These are phyloP conservation scores for Mycena polygramma DNA, from an alignment of 768 basidiomycete genomes.

Conservation along the genomic window DNA sequence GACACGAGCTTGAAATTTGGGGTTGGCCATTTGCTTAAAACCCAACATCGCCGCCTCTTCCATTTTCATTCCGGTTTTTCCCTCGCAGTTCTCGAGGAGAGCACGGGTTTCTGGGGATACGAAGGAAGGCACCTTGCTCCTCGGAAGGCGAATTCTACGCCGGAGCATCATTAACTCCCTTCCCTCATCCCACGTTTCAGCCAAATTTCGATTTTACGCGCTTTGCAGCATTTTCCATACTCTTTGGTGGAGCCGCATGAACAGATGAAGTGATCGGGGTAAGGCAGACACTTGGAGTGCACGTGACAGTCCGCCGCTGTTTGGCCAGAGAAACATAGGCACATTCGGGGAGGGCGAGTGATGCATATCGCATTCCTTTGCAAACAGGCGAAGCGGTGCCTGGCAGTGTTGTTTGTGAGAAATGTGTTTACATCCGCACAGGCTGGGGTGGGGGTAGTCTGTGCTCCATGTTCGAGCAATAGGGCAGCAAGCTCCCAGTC, in stretches of 20 bases:
- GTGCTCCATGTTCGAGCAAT: slow-evolving; percentile 38
- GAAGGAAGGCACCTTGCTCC: not conserved
- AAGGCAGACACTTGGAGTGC: slow-evolving; percentile 24
- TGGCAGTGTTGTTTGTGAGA: slow-evolving; percentile 6
- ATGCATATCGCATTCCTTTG: not conserved
- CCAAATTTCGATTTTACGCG: slow-evolving; percentile 18
- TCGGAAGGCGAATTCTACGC: not conserved
- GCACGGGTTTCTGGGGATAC: slow-evolving; percentile 3
- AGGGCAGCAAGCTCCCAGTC: slow-evolving; percentile 39
- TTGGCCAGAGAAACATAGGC: slow-evolving; percentile 45
- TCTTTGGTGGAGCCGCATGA: slow-evolving; percentile 34
- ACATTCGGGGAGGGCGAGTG: slow-evolving; percentile 37
- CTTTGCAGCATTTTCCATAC: slow-evolving; percentile 39
- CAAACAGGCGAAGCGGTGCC: slow-evolving; percentile 15
- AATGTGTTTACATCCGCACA: not conserved
- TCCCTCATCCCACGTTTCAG: slow-evolving; percentile 37
- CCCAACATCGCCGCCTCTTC: not conserved
- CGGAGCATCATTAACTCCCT: slow-evolving; percentile 24
- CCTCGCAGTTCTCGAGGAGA: not conserved
- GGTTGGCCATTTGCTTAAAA: not conserved
- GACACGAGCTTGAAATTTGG: not conserved
- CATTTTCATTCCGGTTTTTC: not conserved
- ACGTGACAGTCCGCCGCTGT: slow-evolving; percentile 40
- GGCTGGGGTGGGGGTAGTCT: slow-evolving; percentile 10
- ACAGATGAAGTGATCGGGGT: slow-evolving; percentile 41